Conservation (phyloP, 805 yeast genomes). For the Cyberlindnera mississippiensis region DNA sequence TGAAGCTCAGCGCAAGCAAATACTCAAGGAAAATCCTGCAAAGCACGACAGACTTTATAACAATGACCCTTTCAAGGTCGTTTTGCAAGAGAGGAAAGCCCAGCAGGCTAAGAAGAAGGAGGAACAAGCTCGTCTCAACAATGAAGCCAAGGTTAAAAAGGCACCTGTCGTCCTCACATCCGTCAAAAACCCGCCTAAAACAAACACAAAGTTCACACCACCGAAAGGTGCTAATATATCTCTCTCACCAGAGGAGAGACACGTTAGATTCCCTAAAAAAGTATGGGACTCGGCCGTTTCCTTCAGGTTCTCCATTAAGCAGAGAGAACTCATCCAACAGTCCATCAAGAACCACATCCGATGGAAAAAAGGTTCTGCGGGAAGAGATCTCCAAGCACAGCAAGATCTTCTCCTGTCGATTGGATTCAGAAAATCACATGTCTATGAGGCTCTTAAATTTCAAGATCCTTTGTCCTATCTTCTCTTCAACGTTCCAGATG, state of each 20-base stretch:
- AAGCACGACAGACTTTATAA: constrained; percentile 53
- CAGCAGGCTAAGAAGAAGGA: constrained; percentile 44
- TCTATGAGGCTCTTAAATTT: constrained; percentile 66
- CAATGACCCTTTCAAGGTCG: constrained; percentile 72
- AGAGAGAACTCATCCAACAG: constrained; percentile 59
- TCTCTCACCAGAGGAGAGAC: constrained; percentile 8
- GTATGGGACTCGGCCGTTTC: constrained; percentile 71
- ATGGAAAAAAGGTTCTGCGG: constrained; percentile 38
- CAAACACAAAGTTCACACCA: background rate
- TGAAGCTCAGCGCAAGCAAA: constrained; percentile 52
- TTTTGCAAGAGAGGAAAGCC: constrained; percentile 51
- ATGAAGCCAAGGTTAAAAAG: constrained; percentile 46
- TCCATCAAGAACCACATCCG: constrained; percentile 53
- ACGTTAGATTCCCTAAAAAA: constrained; percentile 39
- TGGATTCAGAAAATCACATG: constrained; percentile 73
- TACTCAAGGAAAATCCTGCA: constrained; percentile 42
- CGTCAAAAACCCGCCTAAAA: constrained; percentile 9
- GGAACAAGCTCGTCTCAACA: constrained; percentile 39
- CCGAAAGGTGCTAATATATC: background rate
- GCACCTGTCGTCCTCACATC: constrained; percentile 43
- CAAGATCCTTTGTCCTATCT: constrained; percentile 46
- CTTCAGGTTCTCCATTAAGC: constrained; percentile 61
- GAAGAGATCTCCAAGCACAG: constrained; percentile 1
- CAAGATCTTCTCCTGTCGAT: constrained; percentile 32
- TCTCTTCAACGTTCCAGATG: constrained; percentile 87